Evolutionary conservation across 2,329 filamentous ascomycete species (phyloP), one percentile per base, ranked within the genome.

Genomic region (Bipolaris zeicola): DNA sequence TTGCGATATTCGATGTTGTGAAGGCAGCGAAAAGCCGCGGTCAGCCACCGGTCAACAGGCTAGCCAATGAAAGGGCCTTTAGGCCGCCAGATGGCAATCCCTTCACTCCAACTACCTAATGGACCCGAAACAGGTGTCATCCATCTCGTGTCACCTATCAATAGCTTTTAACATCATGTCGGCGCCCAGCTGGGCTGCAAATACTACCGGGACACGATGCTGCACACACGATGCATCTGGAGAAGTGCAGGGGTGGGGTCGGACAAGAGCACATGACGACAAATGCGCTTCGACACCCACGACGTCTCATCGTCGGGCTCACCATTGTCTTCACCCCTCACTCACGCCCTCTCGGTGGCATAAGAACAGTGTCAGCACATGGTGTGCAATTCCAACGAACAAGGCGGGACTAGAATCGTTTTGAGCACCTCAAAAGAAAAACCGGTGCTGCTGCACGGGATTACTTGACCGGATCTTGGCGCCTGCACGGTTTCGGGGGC

Each of bases 401-500:
- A 48, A 18, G 2, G n/a, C n/a, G 22, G 45, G n/a, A 28, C 34
- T 38, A 45, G 22, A 37, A 22, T 50, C 14, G 8, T 51, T 31
- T 31, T 45, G 42, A 45, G 26, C 42, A 18, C 26, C 39, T 47
- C 46, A 18, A 41, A 34, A 52, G 22, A 31, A 38, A 45, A 37
- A 39, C 26, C 34, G 36, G 39, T 52, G 31, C 44, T 53, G 58
- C 43, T 22, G 13, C 22, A 38, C 42, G 42, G 42, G 42, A 20
- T 44, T 44, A 28, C 42, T 44, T 60, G 54, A 60, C 58, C 58
- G 58, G 58, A 60, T 48, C 24, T 55, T 44, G 52, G 53, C 51
- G 36, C 26, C 37, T 43, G 45, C 43, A 48, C 33, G 57, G 43
- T 37, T 50, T 42, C 52, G 31, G 49, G 54, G 52, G 55, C 50